Base-by-base conservation (phyloP, 208 protist genomes). In the Giardia muris region DNA sequence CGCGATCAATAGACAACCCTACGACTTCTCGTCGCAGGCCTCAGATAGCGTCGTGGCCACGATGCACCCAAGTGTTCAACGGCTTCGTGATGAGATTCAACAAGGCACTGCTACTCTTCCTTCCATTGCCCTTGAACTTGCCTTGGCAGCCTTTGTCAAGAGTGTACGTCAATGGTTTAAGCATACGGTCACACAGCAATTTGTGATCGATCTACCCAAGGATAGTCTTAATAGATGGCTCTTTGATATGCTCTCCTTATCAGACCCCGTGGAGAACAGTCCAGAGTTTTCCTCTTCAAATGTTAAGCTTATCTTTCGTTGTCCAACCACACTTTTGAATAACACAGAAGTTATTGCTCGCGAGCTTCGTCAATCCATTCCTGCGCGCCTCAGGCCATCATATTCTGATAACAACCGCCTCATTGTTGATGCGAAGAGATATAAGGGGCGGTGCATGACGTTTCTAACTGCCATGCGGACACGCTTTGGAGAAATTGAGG, bases 141-240 rank as follows among this genome's bases (percentile, higher is more conserved):
- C 45, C 4, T 43, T 89, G 42, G 86, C 86, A 4, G n/a, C 4
- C 45, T 45, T 45, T 4, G 42, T 89, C 4, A 89, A 89, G 4
- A 4, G 45, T 45, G 19, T 89, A 43, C 86, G 86, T 43, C 19
- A 4, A 89, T 89, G 4, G 4, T 89, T 89, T 43, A 43, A 43
- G 19, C 39, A 89, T 3, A 4, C 19, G 42, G 86, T 89, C 3
- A 10, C 19, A 46, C 4, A 43, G 4, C 19, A 43, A 4, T 43
- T 89, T 4, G n/a, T 89, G 19, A 92, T 39, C 42, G 2, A 67
- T 19, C 89, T 46, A 10, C 89, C 2, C 10, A 92, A 92, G 45
- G 89, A 92, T 43, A 47, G 4, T 3, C 4, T 92, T 67, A 92
- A 92, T 45, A 42, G 89, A 3, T 92, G 89, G 89, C 42, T 92